These are phyloP conservation scores for Penicillium sp. DNA, from an alignment of 2,329 filamentous ascomycete genomes.

Conservation along the genomic window DNA sequence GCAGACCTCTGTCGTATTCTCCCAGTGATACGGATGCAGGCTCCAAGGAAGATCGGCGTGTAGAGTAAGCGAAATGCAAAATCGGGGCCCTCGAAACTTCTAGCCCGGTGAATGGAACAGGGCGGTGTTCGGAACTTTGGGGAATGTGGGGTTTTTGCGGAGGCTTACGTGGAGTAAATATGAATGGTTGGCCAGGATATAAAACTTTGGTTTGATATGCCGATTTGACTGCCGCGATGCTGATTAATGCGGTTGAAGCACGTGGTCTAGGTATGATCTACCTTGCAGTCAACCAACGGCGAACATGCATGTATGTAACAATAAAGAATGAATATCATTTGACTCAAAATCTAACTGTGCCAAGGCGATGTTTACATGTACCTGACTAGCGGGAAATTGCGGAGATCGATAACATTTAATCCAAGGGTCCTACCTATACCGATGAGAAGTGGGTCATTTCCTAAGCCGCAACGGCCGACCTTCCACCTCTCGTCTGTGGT, in stretches of 20 bases:
- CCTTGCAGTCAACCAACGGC: too few species aligned
- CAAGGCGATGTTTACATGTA: background rate
- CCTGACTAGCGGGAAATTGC: background rate
- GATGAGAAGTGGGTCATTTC: background rate
- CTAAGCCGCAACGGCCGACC: background rate
- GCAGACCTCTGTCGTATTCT: background rate
- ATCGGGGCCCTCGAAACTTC: constrained; percentile 4
- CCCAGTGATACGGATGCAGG: background rate
- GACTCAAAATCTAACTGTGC: background rate
- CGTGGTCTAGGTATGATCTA: background rate
- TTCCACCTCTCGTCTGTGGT: constrained; percentile 8
- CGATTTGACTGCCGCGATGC: background rate
- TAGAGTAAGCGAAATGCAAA: background rate
- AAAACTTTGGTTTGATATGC: background rate
- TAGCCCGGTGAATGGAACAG: background rate
- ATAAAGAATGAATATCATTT: too few species aligned
- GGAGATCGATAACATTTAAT: background rate
- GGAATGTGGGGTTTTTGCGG: constrained; percentile 21
- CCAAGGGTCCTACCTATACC: background rate
- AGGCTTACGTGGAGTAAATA: constrained; percentile 10
- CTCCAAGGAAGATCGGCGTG: background rate
- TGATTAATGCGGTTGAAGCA: background rate
- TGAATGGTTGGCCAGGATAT: background rate
- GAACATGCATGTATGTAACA: background rate
- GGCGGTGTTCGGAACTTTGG: constrained; percentile 29